A percentile compares a stretch with the other conserved stretches of the same genome.
phyloP scores from a whole-genome alignment of 139 green algal genomes.

The Micractinium conductrix region DNA sequence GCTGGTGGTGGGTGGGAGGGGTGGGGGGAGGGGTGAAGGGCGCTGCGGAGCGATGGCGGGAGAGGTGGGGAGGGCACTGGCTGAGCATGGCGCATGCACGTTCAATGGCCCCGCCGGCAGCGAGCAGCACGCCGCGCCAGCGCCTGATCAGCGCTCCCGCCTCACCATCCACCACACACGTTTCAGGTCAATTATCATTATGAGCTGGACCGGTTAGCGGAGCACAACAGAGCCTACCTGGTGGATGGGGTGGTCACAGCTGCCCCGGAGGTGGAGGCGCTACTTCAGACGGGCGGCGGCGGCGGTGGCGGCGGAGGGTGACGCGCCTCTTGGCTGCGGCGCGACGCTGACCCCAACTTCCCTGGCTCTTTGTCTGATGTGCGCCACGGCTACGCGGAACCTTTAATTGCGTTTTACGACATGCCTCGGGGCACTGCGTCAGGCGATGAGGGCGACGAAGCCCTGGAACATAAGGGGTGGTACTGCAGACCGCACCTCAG shows the following conservation, averaged over 20 bases:
- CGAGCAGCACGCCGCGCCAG: too few species aligned
- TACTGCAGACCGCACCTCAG: too few species aligned
- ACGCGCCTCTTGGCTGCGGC: not conserved
- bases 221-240: slow-evolving; percentile 40
- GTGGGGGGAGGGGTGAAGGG: not conserved
- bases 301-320: too few species aligned
- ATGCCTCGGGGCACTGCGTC: too few species aligned
- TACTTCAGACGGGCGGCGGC: not conserved
- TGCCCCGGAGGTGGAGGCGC: not conserved
- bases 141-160: not conserved
- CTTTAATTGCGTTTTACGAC: too few species aligned
- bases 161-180: not conserved
- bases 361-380: too few species aligned
- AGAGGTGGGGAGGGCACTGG: too few species aligned
- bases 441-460: too few species aligned
- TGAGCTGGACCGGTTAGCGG: slow-evolving; percentile 28
- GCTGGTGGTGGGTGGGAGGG: not conserved
- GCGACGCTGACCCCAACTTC: too few species aligned
- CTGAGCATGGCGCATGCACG: too few species aligned
- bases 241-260: slow-evolving; percentile 5
- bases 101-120: not conserved
- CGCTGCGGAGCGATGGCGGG: not conserved
- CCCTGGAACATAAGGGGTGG: too few species aligned
- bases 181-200: slow-evolving; percentile 79
- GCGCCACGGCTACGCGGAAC: too few species aligned